Evolutionary conservation across 352 stramenopile genomes (phyloP), one percentile per base, ranked within the genome.

Genomic region (Peronospora belbahrii): DNA sequence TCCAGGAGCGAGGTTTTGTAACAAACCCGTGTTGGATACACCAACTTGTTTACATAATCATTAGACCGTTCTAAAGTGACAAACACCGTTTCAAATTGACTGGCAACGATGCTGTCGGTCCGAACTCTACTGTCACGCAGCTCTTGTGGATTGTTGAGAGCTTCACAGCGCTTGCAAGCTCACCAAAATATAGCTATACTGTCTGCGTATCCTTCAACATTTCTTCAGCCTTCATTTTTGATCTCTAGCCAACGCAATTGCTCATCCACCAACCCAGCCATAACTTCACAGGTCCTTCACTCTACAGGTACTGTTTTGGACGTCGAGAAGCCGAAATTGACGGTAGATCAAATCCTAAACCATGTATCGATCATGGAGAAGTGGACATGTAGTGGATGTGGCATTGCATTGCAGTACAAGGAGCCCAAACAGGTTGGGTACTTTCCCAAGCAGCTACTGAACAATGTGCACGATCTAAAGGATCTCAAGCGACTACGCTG

Each of bases 311-410:
- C 41, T 39, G 48, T 32, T 36, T 4, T n/a, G 11, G 37, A 28
- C 20, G 30, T 20, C 23, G 10, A 55, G 19, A 33, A 31, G 38
- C 33, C 42, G 4, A 24, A 35, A 14, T 39, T 88, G 14, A 73
- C 52, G 2, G 43, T 83, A 24, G 76, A 85, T 2, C 76, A 80
- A 28, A 70, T 89, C 27, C 34, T 79, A 9, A 79, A 64, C 42
- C 81, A 93, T 42, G 62, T 90, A 35, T 75, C 78, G 7, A 53
- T 93, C 15, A 93, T 93, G 81, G 81, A 93, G 60, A 52, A 83
- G 39, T 88, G 80, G 70, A 78, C 62, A 5, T 93, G 81, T 67
- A 88, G 68, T 38, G 81, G 81, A 32, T 93, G 81, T 31, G 81
- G 81, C 34, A 90, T 93, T 41, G 76, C 80, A 20, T 27, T 93